Percentiles rank a stretch among this genome's conserved stretches.
phyloP scores from a whole-genome alignment of 495 filamentous ascomycete genomes.

The Cryomyces minteri region DNA sequence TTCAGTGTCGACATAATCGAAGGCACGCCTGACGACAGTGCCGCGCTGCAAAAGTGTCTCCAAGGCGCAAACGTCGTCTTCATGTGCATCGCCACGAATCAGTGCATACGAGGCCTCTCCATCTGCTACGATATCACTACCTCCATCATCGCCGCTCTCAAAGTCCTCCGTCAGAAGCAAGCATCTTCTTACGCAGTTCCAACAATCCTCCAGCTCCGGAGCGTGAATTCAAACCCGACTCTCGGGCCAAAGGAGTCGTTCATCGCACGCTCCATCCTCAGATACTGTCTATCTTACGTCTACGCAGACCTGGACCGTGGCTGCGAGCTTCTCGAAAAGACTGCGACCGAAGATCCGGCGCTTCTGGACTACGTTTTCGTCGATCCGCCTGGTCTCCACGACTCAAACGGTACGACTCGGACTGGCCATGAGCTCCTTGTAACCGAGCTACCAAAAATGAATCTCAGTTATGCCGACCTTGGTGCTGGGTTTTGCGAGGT shows the following conservation, averaged over 20 bases:
- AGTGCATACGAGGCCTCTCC: background rate
- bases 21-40: slow-evolving; percentile 5
- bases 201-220: slow-evolving; percentile 4
- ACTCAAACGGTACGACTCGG: slow-evolving; percentile 4
- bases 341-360: background rate
- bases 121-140: slow-evolving; percentile 6
- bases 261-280: background rate
- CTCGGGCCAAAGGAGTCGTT: slow-evolving; percentile 1
- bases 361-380: slow-evolving; percentile 7
- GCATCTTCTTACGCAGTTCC: background rate
- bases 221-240: slow-evolving; percentile 1
- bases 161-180: background rate
- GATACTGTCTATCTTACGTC: slow-evolving; percentile 4
- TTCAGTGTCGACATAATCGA: slow-evolving; percentile 6
- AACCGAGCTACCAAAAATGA: background rate
- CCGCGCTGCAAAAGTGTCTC: slow-evolving; percentile 3
- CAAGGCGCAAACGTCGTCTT: slow-evolving; percentile 4
- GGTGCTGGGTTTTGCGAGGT: slow-evolving; percentile 9
- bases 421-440: slow-evolving; percentile 5
- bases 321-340: background rate
- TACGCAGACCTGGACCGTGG: slow-evolving; percentile 6
- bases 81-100: slow-evolving; percentile 9
- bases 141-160: slow-evolving; percentile 3
- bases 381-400: slow-evolving; percentile 5
- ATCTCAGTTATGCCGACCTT: slow-evolving; percentile 7